These are phyloP conservation scores for Kodamaea anthophila DNA, from an alignment of 1,139 yeast genomes.

Conservation along the genomic window DNA sequence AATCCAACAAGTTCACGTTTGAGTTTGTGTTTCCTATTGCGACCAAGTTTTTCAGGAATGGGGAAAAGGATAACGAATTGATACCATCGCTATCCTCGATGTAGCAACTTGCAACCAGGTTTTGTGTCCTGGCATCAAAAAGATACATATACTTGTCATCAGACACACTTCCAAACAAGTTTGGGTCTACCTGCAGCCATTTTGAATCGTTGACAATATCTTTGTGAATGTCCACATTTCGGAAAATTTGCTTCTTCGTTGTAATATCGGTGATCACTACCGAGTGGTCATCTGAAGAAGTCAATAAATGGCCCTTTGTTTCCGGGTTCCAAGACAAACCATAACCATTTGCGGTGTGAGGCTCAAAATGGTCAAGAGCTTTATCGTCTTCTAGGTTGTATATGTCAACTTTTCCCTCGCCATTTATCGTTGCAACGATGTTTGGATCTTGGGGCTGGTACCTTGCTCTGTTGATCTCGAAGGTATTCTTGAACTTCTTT, in stretches of 20 bases:
- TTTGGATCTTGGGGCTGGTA: constrained; percentile 69
- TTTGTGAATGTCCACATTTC: constrained; percentile 28
- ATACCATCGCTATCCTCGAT: constrained; percentile 39
- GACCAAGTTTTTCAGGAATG: constrained; percentile 50
- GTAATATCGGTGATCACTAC: constrained; percentile 54
- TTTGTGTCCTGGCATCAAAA: constrained; percentile 35
- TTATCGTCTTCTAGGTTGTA: constrained; percentile 42
- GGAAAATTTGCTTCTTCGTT: constrained; percentile 16
- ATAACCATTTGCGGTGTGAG: constrained; percentile 63
- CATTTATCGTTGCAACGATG: constrained; percentile 71
- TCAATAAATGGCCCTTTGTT: constrained; percentile 43
- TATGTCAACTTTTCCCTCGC: constrained; percentile 65
- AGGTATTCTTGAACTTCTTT: constrained; percentile 46
- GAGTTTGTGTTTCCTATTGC: constrained; percentile 69
- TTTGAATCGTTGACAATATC: constrained; percentile 70
- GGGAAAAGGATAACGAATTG: constrained; percentile 61
- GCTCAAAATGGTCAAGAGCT: constrained; percentile 31
- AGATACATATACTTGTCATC: constrained; percentile 50
- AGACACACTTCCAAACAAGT: constrained; percentile 61
- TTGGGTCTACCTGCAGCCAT: constrained; percentile 52
- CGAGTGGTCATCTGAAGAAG: constrained; percentile 60
- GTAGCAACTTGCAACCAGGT: constrained; percentile 25
- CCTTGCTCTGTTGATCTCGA: constrained; percentile 79
- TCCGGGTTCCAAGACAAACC: constrained; percentile 62
- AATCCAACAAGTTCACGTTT: constrained; percentile 57